Conservation (phyloP, 2,329 filamentous ascomycete species). For the Leptographium radiaticola region DNA sequence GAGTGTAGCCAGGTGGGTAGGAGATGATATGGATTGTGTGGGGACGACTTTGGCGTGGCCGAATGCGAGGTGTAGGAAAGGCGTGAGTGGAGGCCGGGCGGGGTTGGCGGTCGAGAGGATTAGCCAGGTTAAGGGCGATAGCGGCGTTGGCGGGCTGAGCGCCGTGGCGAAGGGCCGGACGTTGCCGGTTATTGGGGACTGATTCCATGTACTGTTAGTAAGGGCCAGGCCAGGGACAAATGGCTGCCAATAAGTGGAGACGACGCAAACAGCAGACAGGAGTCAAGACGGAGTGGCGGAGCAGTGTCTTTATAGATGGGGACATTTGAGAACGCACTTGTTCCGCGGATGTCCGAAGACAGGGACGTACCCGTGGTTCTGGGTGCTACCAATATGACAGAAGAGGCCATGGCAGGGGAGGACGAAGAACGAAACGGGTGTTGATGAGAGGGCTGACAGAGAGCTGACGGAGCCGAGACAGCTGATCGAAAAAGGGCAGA, state of each 20-base stretch:
- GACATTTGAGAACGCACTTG: neutral
- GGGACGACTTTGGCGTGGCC: constrained; percentile 35
- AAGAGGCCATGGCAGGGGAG: neutral
- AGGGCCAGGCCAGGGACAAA: neutral
- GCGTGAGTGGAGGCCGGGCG: constrained; percentile 12
- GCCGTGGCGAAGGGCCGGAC: neutral
- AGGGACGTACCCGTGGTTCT: neutral
- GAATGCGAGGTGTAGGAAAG: constrained; percentile 29
- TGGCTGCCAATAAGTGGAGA: neutral
- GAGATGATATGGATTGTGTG: constrained; percentile 43
- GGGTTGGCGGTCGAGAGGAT: constrained; percentile 12
- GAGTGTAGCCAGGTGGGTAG: constrained; percentile 28
- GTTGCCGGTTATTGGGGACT: neutral
- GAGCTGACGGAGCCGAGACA: no score
- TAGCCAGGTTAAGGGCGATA: constrained; percentile 16
- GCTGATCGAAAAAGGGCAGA: neutral
- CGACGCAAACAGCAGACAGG: neutral
- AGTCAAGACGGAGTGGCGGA: neutral
- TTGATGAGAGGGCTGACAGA: no score
- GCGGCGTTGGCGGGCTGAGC: constrained; percentile 10
- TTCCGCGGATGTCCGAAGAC: neutral
- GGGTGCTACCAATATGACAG: neutral
- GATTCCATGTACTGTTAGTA: neutral
- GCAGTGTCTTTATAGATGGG: neutral
- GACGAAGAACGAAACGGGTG: neutral